Base-by-base conservation (phyloP, 257 asterid species). In the Nicotiana benthamiana region DNA sequence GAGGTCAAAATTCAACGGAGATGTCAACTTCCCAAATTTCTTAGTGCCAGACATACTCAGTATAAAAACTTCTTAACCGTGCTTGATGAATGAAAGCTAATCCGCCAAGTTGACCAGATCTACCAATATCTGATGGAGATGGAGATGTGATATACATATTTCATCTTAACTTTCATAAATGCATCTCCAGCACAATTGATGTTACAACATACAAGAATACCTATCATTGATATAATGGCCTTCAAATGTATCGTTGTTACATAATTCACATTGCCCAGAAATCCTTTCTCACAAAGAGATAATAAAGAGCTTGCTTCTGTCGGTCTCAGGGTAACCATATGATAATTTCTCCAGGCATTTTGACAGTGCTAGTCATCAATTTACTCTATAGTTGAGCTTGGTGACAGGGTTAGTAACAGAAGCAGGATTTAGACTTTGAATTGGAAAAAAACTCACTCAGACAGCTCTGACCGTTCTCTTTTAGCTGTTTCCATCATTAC, bases 401-500 rank as follows among this genome's bases (percentile, higher is more conserved):
- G 61, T 74, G 26, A 65, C 75, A 16, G 22, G 24, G 74, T 11
- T 62, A 62, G 68, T 17, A 64, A 24, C 78, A 74, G 78, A 70
- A 43, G 22, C 16, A 48, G 78, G 24, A 74, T 74, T 70, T 48
- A 24, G 75, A 51, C 43, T 10, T 22, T 80, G 30, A 78, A 40
- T 36, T 34, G 77, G 22, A 2, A 3, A 12, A 40, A 34, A 70
- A 82, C 56, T 90, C 90, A 93, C 79, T 90, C 94, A 3, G 88
- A 89, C 76, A 90, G 84, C 89, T 90, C 98, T 36, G 93, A 87
- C 27, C 93, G 83, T 79, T 88, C 97, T 86, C 93, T 85, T 76
- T 30, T 84, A 66, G 95, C 93, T 70, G 96, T 92, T 82, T 89
- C 93, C 22, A 88, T 83, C 97, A 95, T 90, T 81, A 88, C 87